A percentile compares a stretch with the other conserved stretches of the same genome.
These are phyloP conservation scores for Aspergillus versicolor DNA, from an alignment of 2,329 filamentous ascomycete genomes.

Conservation along the genomic window DNA sequence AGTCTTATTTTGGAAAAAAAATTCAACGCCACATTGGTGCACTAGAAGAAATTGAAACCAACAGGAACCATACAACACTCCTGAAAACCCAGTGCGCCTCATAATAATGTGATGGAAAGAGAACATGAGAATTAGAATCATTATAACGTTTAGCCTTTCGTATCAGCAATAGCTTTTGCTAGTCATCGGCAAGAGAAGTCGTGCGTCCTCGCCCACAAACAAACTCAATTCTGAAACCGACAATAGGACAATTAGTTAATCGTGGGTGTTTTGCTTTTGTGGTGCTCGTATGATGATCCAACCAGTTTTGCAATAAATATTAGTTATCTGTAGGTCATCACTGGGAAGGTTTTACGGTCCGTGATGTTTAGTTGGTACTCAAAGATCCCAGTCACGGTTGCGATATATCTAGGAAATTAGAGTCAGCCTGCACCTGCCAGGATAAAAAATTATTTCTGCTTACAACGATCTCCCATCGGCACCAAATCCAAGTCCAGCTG, in stretches of 20 bases:
- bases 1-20: too few species aligned
- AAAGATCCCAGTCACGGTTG: conserved; percentile 50
- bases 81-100: background rate
- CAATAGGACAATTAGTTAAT: background rate
- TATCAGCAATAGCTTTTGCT: background rate
- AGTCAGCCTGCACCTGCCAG: conserved; percentile 13
- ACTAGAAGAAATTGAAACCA: background rate
- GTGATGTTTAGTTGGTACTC: conserved; percentile 48
- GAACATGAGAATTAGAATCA: background rate
- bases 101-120: background rate
- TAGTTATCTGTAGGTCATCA: conserved; percentile 41
- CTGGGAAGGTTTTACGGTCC: conserved; percentile 49
- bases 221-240: background rate
- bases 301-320: background rate
- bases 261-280: background rate
- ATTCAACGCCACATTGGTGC: background rate
- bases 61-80: background rate
- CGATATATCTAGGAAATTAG: conserved; percentile 41
- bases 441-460: conserved; percentile 22
- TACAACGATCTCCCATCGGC: conserved; percentile 48
- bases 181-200: background rate
- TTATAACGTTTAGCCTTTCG: background rate
- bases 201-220: background rate
- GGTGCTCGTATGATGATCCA: background rate
- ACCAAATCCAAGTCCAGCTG: conserved; percentile 50